phyloP scores from a whole-genome alignment of 2,329 filamentous ascomycete species.

The Fusarium miscanthi region DNA sequence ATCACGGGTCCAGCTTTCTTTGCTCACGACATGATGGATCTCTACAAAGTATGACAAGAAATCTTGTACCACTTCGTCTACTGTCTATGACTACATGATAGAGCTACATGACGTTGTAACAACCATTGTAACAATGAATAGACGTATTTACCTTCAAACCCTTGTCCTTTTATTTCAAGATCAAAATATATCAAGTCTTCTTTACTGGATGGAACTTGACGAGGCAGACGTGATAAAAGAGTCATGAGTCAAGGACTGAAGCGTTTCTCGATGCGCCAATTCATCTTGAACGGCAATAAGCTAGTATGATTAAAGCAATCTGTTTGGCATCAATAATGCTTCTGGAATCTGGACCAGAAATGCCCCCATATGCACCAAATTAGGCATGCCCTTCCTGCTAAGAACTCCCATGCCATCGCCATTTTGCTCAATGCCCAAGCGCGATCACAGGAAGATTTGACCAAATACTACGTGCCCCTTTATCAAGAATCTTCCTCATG shows the following conservation, averaged over 20 bases:
- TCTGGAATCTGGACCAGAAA: background rate
- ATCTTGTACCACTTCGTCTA: background rate
- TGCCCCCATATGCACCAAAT: too few relatives aligned
- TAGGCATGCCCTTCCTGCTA: too few relatives aligned
- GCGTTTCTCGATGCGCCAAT: background rate
- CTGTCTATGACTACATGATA: background rate
- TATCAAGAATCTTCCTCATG: too few relatives aligned
- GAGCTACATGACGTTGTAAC: background rate
- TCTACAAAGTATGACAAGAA: background rate
- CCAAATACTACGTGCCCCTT: too few relatives aligned
- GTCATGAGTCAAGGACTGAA: background rate
- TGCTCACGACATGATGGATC: too few relatives aligned
- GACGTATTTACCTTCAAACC: fast-evolving
- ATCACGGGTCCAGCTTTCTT: too few relatives aligned
- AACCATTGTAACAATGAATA: too few relatives aligned
- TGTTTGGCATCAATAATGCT: background rate
- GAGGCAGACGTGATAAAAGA: background rate
- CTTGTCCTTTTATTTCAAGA: fast-evolving
- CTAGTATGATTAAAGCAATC: background rate
- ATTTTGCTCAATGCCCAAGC: too few relatives aligned
- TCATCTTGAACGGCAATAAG: background rate
- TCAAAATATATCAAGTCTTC: fast-evolving
- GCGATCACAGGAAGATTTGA: too few relatives aligned
- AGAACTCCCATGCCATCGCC: too few relatives aligned
- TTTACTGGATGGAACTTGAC: fast-evolving